Evolutionary conservation across 176 grass and related monocot genomes (phyloP), one percentile per base, ranked within the genome.

Genomic region (Aegilops speltoides): DNA sequence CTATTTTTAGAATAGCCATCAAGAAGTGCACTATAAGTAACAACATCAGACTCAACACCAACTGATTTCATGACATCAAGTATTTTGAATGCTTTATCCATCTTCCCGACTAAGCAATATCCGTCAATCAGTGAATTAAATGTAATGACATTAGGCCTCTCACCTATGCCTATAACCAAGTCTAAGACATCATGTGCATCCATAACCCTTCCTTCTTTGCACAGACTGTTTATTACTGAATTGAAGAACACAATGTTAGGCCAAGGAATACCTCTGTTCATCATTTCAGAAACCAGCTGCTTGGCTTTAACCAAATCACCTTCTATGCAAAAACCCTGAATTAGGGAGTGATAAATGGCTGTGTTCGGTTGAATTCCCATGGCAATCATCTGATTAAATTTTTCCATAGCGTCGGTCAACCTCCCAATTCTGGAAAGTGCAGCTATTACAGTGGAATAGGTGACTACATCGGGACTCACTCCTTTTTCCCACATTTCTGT

Each of bases 311-410:
- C 36, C 69, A 73, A 11, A 8, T 8, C 37, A 73, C 69, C 69
- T 3, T 72, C 22, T 3, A 15, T 24, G 24, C 22, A 73, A 73
- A 1, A 73, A 24, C 69, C 69, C 11, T 73, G 69, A 73, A 73
- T 65, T 0, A 65, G 25, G 2, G 63, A 65, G 2, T 2, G 25
- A 65, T 65, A 65, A 65, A 65, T 0, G 3, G 62, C 0, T 2
- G 0, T 1, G 25, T 7, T 0, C 0, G 48, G 48, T 0, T 52
- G 48, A 0, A 52, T 0, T 52, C 0, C 48, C 48, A 16, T 0
- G 0, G 48, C 48, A 65, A 3, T 29, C 63, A 65, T 65, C 63
- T 65, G 0, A 28, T 3, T 0, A 0, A 29, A 65, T 15, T 29
- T 65, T 0, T 3, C 63, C 0, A 24, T 5, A 24, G 69, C 69